phyloP scores from a whole-genome alignment of 768 basidiomycete species.

The Xerocomellus dryophilus region DNA sequence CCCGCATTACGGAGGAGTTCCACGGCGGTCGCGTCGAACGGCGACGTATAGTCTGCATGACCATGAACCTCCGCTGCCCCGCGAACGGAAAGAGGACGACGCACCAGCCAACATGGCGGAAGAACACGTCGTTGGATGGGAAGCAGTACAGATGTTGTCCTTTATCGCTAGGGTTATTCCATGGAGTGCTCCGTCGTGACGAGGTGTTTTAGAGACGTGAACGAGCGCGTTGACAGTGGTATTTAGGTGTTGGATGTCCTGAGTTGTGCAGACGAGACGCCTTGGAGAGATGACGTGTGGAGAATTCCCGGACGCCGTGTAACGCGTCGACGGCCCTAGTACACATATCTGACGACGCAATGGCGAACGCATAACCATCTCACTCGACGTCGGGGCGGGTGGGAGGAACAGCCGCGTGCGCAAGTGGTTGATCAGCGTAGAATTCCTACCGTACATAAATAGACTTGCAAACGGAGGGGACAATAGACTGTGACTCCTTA shows the following conservation, averaged over 20 bases:
- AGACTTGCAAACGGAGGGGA: too few relatives aligned
- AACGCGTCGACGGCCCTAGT: neutral
- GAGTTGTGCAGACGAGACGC: constrained; percentile 9
- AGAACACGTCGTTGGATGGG: constrained; percentile 71
- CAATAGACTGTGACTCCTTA: too few relatives aligned
- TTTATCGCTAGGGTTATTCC: constrained; percentile 70
- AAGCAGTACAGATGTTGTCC: constrained; percentile 77
- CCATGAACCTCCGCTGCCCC: neutral
- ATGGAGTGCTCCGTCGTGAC: constrained; percentile 30
- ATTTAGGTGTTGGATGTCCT: constrained; percentile 28
- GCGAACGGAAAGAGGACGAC: constrained; percentile 7
- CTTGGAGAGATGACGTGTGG: neutral
- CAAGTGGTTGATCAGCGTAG: too few relatives aligned
- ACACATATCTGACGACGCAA: neutral
- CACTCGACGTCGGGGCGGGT: too few relatives aligned
- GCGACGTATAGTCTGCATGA: constrained; percentile 63
- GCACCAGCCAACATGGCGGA: constrained; percentile 70
- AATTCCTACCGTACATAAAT: too few relatives aligned
- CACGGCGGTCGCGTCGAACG: constrained; percentile 87
- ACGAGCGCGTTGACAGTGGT: constrained; percentile 56
- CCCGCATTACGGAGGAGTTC: constrained; percentile 54
- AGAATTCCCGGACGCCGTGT: neutral
- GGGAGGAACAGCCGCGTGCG: too few relatives aligned
- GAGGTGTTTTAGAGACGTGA: constrained; percentile 12
- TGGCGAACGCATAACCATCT: neutral